These are phyloP conservation scores for Cerioporus squamosus DNA, from an alignment of 1,284 basidiomycete species.

Conservation along the genomic window DNA sequence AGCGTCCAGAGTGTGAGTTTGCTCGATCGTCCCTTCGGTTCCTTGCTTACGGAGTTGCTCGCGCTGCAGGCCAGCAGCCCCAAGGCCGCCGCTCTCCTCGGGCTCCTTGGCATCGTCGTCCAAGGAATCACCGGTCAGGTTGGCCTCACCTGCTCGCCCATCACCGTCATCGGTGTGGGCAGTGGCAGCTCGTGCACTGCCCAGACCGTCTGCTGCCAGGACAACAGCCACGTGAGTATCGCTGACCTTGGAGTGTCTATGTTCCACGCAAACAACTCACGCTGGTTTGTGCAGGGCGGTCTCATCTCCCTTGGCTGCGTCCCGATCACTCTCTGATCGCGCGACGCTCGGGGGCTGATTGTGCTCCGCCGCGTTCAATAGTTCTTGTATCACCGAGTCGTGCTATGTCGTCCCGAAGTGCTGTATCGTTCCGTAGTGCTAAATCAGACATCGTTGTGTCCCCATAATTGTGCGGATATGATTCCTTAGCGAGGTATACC, in stretches of 20 bases:
- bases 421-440: too few species aligned
- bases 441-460: too few species aligned
- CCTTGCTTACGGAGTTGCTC: neutral
- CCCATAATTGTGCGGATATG: too few species aligned
- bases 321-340: constrained; percentile 22
- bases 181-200: constrained; percentile 15
- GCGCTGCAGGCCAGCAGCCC: constrained; percentile 4
- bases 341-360: neutral
- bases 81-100: constrained; percentile 6
- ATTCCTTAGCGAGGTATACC: too few species aligned
- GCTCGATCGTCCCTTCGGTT: too few species aligned
- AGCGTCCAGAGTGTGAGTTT: constrained; percentile 19
- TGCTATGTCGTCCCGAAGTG: too few species aligned
- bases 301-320: constrained; percentile 30
- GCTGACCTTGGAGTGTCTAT: too few species aligned
- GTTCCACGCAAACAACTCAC: neutral
- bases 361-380: neutral
- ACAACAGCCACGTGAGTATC: constrained; percentile 28
- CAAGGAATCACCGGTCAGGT: constrained; percentile 18
- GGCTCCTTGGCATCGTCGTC: constrained; percentile 26
- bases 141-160: constrained; percentile 29
- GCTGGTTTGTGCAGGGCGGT: constrained; percentile 14
- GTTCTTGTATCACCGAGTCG: neutral
- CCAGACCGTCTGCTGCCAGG: constrained; percentile 27
- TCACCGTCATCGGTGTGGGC: constrained; percentile 23